phyloP scores from a whole-genome alignment of 2,329 filamentous ascomycete species.

The Phymatotrichopsis omnivora region DNA sequence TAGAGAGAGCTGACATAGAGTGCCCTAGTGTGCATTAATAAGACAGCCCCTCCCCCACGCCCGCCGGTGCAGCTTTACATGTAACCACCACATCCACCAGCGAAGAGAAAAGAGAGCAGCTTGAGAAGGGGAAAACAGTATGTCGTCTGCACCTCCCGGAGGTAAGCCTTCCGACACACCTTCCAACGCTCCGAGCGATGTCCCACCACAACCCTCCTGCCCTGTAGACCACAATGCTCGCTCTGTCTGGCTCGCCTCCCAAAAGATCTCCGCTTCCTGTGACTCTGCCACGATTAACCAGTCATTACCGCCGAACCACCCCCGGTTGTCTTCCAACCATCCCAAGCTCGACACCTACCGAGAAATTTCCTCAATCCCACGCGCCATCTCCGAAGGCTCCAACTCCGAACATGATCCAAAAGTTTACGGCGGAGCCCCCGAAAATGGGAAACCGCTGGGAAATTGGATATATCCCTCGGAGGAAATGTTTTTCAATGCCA shows the following conservation, averaged over 20 bases:
- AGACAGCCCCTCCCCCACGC: too few relatives aligned
- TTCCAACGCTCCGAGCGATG: too few relatives aligned
- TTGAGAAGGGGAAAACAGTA: too few relatives aligned
- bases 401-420: slow-evolving; percentile 35
- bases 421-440: slow-evolving; percentile 32
- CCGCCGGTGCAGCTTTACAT: too few relatives aligned
- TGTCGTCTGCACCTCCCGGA: too few relatives aligned
- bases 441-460: slow-evolving; percentile 43
- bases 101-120: too few relatives aligned
- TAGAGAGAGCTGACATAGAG: too few relatives aligned
- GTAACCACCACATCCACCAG: too few relatives aligned
- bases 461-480: slow-evolving; percentile 98
- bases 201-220: slow-evolving; percentile 41
- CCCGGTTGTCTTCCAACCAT: slow-evolving; percentile 29
- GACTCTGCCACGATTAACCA: slow-evolving; percentile 19
- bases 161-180: too few relatives aligned
- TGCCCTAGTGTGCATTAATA: too few relatives aligned
- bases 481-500: slow-evolving; percentile 95
- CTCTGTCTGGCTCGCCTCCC: slow-evolving; percentile 63
- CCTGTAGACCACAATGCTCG: slow-evolving; percentile 87
- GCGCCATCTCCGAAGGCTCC: slow-evolving; percentile 40
- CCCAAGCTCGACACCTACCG: slow-evolving; percentile 54
- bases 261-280: slow-evolving; percentile 28
- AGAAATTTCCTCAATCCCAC: slow-evolving; percentile 69
- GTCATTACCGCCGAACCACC: slow-evolving; percentile 43